Conservation (phyloP, 768 basidiomycete species). For the Astraeus odoratus region DNA sequence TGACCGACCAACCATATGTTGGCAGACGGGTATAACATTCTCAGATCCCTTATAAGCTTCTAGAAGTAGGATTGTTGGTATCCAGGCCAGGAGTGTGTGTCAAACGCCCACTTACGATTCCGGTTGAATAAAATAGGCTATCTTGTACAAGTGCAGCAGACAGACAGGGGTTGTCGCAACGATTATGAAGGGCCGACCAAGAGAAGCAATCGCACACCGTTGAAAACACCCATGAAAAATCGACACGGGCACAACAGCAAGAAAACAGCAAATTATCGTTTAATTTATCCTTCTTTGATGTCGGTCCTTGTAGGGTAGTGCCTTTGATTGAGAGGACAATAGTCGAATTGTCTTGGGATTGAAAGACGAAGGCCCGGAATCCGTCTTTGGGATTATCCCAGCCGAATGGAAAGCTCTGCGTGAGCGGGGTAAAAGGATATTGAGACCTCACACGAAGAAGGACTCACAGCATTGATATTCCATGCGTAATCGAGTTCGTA, state of each 20-base stretch:
- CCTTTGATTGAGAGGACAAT: conserved; percentile 87
- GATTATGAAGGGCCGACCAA: conserved; percentile 43
- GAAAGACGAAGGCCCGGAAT: conserved; percentile 87
- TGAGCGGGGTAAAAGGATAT: conserved; percentile 4
- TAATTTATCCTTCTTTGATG: conserved; percentile 86
- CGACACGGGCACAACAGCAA: conserved; percentile 90
- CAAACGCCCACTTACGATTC: conserved; percentile 51
- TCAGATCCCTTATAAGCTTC: conserved; percentile 55
- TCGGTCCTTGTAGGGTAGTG: conserved; percentile 79
- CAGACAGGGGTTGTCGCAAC: conserved; percentile 77
- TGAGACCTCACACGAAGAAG: conserved; percentile 1
- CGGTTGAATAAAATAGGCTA: conserved; percentile 87
- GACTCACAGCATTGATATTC: conserved; percentile 46
- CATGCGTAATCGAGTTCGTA: conserved; percentile 71
- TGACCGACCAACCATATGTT: conserved; percentile 59
- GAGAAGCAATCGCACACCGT: conserved; percentile 85
- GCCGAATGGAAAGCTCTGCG: conserved; percentile 73
- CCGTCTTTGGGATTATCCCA: conserved; percentile 66
- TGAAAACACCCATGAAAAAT: conserved; percentile 77
- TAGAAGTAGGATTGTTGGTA: conserved; percentile 15
- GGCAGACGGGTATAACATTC: conserved; percentile 47
- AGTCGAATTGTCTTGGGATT: conserved; percentile 70
- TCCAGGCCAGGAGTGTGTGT: background rate
- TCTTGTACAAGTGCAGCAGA: conserved; percentile 80
- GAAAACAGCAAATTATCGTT: conserved; percentile 89